Conservation (phyloP, 2,329 filamentous ascomycete genomes). For the Fusarium poae region DNA sequence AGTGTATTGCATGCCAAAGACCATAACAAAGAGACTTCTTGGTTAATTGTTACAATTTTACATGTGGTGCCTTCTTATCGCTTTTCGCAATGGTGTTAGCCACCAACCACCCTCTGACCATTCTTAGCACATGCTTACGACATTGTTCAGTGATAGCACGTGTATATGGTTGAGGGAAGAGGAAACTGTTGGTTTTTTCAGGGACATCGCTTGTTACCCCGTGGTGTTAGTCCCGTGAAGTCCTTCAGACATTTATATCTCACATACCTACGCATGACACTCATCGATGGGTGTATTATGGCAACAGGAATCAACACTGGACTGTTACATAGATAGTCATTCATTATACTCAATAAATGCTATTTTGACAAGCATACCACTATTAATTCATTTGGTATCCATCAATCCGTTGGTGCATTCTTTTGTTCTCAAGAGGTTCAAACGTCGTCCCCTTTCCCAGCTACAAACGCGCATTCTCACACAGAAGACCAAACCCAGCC, state of each 20-base stretch:
- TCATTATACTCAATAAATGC: background rate
- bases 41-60: constrained; percentile 47
- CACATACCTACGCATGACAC: background rate
- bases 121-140: constrained; percentile 75
- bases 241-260: constrained; percentile 46
- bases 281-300: background rate
- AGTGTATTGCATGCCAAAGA: constrained; percentile 85
- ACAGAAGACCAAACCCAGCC: background rate
- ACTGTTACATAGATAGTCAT: background rate
- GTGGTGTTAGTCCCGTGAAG: constrained; percentile 48
- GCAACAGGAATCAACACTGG: background rate
- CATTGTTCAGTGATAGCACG: constrained; percentile 64
- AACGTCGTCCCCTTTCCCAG: background rate
- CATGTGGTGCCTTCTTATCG: background rate
- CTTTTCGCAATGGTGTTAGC: background rate
- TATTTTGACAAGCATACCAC: background rate
- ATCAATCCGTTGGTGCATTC: background rate
- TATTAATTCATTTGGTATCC: background rate
- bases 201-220: constrained; percentile 42
- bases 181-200: constrained; percentile 49
- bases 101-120: constrained; percentile 67
- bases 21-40: constrained; percentile 71
- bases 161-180: constrained; percentile 80
- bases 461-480: background rate
- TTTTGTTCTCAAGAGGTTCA: background rate